These are phyloP conservation scores for Brassica balearica DNA, from an alignment of 441 rosid species.

Conservation along the genomic window DNA sequence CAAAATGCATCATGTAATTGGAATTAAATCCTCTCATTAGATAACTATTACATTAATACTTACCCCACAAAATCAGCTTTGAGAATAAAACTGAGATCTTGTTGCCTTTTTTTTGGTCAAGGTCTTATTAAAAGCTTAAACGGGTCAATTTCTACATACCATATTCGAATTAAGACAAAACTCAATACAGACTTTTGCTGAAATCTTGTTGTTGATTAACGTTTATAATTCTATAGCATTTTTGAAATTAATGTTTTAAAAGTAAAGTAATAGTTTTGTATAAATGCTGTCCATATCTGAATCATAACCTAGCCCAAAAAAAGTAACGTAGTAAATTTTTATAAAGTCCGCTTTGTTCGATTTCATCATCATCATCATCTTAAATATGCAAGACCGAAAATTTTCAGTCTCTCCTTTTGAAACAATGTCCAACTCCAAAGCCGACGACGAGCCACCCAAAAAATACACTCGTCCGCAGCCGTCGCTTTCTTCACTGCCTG, in stretches of 20 bases:
- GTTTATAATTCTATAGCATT: too few relatives aligned
- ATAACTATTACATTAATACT: not conserved
- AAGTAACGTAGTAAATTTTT: too few relatives aligned
- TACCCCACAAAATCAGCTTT: not conserved
- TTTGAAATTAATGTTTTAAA: too few relatives aligned
- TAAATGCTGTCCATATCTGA: not conserved
- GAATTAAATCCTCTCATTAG: not conserved
- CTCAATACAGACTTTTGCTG: not conserved
- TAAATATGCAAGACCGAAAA: not conserved
- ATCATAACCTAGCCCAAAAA: not conserved
- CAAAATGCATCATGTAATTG: not conserved
- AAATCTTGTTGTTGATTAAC: too few relatives aligned
- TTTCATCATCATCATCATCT: not conserved
- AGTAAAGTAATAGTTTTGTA: not conserved
- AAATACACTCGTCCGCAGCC: not conserved
- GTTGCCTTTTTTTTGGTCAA: not conserved
- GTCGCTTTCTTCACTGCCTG: constrained; percentile 3
- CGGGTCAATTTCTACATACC: not conserved
- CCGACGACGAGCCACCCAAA: not conserved
- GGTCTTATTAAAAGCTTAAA: not conserved
- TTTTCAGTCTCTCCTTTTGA: not conserved
- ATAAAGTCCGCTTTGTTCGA: too few relatives aligned
- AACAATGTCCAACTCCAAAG: not conserved
- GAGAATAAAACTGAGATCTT: not conserved
- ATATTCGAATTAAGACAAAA: not conserved